Evolutionary conservation across 768 basidiomycete genomes (phyloP).

Genomic region (Podaxis rugospora): DNA sequence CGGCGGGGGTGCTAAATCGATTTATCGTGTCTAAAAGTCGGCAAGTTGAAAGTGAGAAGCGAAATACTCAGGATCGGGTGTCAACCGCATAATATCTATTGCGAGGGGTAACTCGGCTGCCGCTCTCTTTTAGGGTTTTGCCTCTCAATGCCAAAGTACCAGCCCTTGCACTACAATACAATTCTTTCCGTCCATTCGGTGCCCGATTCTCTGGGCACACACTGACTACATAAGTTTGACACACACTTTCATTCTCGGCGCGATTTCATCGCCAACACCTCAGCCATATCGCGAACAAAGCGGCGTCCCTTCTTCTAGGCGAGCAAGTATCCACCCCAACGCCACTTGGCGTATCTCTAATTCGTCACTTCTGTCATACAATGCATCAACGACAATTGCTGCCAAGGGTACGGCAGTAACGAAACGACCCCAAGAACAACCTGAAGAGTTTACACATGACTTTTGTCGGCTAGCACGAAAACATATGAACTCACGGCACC

Average conservation of each 20-base stretch:
- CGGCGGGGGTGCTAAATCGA: neutral
- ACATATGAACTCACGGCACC: neutral
- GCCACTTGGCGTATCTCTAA: neutral
- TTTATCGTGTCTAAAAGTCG: neutral
- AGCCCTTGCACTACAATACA: neutral
- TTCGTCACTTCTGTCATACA: neutral
- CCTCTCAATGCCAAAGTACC: neutral
- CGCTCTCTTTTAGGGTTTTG: neutral
- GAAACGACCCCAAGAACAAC: neutral
- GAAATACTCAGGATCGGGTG: neutral
- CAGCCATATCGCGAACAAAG: no score
- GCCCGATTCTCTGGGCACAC: neutral
- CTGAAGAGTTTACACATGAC: neutral
- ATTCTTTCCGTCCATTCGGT: neutral
- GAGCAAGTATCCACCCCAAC: neutral
- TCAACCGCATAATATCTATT: neutral
- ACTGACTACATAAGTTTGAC: neutral
- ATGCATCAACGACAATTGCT: neutral
- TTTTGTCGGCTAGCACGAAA: neutral
- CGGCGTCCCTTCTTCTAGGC: no score
- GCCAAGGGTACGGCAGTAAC: neutral
- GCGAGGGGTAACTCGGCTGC: slow-evolving; percentile 2
- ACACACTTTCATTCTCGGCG: neutral
- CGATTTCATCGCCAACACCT: neutral
- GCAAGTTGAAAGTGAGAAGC: neutral